Evolutionary conservation across 345 rosid genomes (phyloP).

Genomic region (Lepidium africanum): DNA sequence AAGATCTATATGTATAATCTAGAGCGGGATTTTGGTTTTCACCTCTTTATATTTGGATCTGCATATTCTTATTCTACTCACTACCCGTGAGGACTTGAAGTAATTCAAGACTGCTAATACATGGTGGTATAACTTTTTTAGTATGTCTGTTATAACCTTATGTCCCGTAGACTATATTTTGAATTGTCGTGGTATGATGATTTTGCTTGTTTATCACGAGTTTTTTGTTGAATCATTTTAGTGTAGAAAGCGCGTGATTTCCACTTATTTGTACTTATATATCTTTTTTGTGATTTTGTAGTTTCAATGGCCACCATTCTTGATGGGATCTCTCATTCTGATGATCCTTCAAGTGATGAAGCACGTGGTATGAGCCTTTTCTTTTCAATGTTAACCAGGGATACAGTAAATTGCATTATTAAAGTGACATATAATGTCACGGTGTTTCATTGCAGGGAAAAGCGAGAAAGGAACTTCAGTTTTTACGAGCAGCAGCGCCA

Average conservation of each 20-base stretch:
- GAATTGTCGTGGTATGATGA: not conserved
- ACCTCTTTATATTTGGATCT: not conserved
- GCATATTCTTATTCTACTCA: not conserved
- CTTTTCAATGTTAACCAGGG: not conserved
- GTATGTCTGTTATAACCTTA: not conserved
- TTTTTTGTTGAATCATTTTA: slow-evolving; percentile 4
- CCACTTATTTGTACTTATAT: slow-evolving; percentile 3
- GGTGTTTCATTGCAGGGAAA: slow-evolving; percentile 64
- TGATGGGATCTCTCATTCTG: slow-evolving; percentile 88
- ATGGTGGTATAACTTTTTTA: not conserved
- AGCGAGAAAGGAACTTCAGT: slow-evolving; percentile 71
- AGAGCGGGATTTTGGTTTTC: not conserved
- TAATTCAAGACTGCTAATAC: not conserved
- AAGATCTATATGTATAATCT: not conserved
- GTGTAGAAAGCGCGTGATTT: not conserved
- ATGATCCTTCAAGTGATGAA: slow-evolving; percentile 78
- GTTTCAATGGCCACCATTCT: slow-evolving; percentile 99
- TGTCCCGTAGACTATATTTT: not conserved
- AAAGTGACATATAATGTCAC: slow-evolving; percentile 10
- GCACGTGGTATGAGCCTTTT: slow-evolving; percentile 60
- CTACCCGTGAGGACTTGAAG: not conserved
- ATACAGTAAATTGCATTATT: not conserved
- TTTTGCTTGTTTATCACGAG: not conserved
- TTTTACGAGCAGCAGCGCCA: slow-evolving; percentile 89
- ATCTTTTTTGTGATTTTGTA: slow-evolving; percentile 54